Evolutionary conservation across 176 grass and related monocot genomes (phyloP), one percentile per base, ranked within the genome.

Genomic region (Saccharum officinarum): DNA sequence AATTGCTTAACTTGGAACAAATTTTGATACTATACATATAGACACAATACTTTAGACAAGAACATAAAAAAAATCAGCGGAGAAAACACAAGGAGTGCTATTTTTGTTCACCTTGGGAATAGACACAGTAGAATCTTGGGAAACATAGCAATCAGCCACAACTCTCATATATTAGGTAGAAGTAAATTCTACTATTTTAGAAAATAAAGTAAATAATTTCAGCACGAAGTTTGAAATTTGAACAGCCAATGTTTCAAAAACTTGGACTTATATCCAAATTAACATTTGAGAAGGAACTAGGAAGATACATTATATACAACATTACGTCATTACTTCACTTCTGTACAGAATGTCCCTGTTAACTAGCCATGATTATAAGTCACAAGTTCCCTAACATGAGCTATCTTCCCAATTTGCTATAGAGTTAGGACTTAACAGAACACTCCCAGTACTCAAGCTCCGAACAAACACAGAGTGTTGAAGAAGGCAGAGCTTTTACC

Each of bases 401-500:
- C 0, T 67, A 73, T 42, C 18, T 38, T 52, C 47, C 11, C 10
- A 14, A 37, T 20, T 6, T 66, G 10, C 30, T 50, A 79, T 36
- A 66, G 50, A 20, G 20, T 11, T 59, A 26, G 41, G 0, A 22
- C 1, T 11, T 45, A 38, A 76, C 13, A 84, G 23, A 73, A 41
- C 20, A 83, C n/a, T 73, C 10, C 6, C 46, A 28, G 4, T 42
- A 28, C 4, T 38, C 36, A 63, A 9, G 41, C 16, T 87, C 10
- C 5, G 33, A 47, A 8, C 7, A 38, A 38, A 80, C 75, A 80
- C 60, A 55, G 85, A 25, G 8, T 1, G 63, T 41, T 50, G 45
- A 67, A 74, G 28, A 85, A 67, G 64, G 49, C 31, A 16, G 60
- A 66, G 78, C 46, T 38, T 52, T 41, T 71, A 98, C 95, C 92